Percentiles rank a stretch among this genome's conserved stretches.
Evolutionary conservation across 164 flowering plant genomes (phyloP).

Genomic region (Buxus sempervirens): DNA sequence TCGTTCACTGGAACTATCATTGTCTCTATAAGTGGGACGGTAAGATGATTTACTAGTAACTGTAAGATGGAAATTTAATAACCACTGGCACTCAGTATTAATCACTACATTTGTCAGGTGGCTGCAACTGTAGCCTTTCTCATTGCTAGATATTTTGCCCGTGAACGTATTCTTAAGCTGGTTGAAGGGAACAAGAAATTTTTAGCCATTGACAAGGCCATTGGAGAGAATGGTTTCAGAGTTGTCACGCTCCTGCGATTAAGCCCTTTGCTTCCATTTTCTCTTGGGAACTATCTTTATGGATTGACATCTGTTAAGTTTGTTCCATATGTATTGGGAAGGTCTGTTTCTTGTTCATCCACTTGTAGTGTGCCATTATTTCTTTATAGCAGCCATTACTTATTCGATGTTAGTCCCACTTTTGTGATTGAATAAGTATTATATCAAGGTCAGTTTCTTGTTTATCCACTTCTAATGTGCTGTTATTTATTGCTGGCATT

Average conservation of each 20-base stretch:
- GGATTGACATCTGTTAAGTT: slow-evolving; percentile 95
- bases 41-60: slow-evolving; percentile 32
- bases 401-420: background rate
- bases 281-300: slow-evolving; percentile 91
- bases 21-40: slow-evolving; percentile 98
- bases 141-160: slow-evolving; percentile 98
- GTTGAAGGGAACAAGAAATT: slow-evolving; percentile 97
- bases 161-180: slow-evolving; percentile 91
- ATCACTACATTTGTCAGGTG: slow-evolving; percentile 44
- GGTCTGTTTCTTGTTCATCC: slow-evolving; percentile 39
- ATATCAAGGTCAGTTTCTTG: too few relatives aligned
- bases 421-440: background rate
- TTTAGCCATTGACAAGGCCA: slow-evolving; percentile 96
- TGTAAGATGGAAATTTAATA: background rate
- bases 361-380: background rate
- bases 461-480: too few relatives aligned
- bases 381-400: background rate
- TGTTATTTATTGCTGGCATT: too few relatives aligned
- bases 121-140: slow-evolving; percentile 96
- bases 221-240: slow-evolving; percentile 95
- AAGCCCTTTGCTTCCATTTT: slow-evolving; percentile 97
- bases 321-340: slow-evolving; percentile 92
- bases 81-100: background rate
- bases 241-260: slow-evolving; percentile 94
- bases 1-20: slow-evolving; percentile 72